These are phyloP conservation scores for Herpetomonas tarakana DNA, from an alignment of 208 protist species.

Conservation along the genomic window DNA sequence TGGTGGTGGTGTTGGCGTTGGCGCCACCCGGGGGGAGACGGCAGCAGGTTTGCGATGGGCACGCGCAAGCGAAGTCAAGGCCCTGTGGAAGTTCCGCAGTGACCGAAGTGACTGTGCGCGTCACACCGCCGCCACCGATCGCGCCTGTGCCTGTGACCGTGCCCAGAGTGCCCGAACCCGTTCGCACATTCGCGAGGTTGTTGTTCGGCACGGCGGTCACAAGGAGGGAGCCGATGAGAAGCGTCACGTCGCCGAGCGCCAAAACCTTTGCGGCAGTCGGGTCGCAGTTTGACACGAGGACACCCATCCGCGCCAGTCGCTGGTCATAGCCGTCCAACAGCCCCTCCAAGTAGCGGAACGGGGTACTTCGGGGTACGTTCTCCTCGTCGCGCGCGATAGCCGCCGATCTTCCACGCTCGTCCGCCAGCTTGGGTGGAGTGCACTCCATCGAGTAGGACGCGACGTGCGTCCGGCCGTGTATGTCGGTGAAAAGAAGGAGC, in stretches of 20 bases:
- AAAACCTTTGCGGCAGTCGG: slow-evolving; percentile 3
- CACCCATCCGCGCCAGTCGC: neutral
- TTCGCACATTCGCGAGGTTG: too few relatives aligned
- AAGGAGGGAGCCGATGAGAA: slow-evolving; percentile 4
- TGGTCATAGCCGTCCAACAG: neutral
- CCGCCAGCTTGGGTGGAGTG: neutral
- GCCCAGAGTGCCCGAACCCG: too few relatives aligned
- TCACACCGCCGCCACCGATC: too few relatives aligned
- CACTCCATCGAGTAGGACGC: slow-evolving; percentile 37
- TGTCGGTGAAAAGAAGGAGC: slow-evolving; percentile 70
- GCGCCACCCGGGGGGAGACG: too few relatives aligned
- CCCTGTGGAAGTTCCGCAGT: neutral
- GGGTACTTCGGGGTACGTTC: neutral
- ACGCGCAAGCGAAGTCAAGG: neutral
- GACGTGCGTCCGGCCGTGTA: slow-evolving; percentile 55
- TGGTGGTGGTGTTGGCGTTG: too few relatives aligned
- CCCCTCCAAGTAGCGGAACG: neutral
- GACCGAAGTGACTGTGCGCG: too few relatives aligned
- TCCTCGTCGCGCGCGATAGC: too few relatives aligned
- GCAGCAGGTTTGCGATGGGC: too few relatives aligned
- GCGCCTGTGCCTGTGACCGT: too few relatives aligned
- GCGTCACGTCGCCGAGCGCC: neutral
- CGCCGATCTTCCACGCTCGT: too few relatives aligned
- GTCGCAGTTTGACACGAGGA: slow-evolving; percentile 4
- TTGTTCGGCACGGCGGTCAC: neutral